Base-by-base conservation (phyloP, 1,284 basidiomycete genomes). In the Puccinia polysora region DNA sequence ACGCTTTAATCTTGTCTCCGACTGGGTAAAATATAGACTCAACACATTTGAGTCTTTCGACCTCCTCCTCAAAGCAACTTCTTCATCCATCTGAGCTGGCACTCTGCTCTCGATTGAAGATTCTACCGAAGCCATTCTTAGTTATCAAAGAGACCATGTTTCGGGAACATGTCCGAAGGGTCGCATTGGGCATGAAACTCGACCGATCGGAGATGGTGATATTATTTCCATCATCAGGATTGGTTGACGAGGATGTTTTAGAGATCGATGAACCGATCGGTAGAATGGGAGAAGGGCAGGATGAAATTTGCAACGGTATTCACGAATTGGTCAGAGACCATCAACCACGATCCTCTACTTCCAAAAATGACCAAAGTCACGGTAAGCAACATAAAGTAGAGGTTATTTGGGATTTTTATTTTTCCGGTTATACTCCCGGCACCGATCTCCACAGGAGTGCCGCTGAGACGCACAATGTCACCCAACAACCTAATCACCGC, bases 131-230 rank as follows among this genome's bases (percentile, higher is more conserved):
- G 77, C 90, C 92, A 1, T 97, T 94, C 80, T 85, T 96, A 56
- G 86, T 88, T 73, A 89, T 96, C 82, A 96, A 96, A 79, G 91
- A 95, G 80, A 89, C 88, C 7, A 85, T 95, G 53, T 87, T 96
- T 28, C 86, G 91, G 40, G 93, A 96, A 81, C 94, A 91, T 77
- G 89, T 90, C 6, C 84, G 91, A n/a, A 56, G 52, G 23, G 50
- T 53, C 2, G 70, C 70, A 4, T 45, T 58, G 25, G 70, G 70
- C 3, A 5, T 20, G 20, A 30, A 45, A 3, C 45, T 72, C 12
- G 23, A 28, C 2, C 60, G 70, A 58, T 23, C 50, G 10, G 70
- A 72, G 47, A 23, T 72, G 0, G 23, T 20, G 7, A 65, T 58
- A n/a, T 40, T 72, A 18, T 52, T 72, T 45, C 52, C 70, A 28